Base-by-base conservation (phyloP, 345 rosid species). In the Diplotaxis tenuifolia region DNA sequence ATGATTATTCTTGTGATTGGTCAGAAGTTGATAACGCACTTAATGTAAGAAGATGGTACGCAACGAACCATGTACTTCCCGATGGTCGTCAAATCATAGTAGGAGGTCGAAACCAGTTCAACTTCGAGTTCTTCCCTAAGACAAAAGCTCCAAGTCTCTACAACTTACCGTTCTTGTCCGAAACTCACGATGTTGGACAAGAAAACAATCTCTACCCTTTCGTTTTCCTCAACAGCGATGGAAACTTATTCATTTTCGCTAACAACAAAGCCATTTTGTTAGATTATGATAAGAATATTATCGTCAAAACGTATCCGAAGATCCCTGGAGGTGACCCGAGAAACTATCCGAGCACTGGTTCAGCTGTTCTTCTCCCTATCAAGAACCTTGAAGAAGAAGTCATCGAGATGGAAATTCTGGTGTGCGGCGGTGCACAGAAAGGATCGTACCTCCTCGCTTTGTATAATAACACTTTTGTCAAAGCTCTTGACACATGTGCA, bases 191-290 rank as follows among this genome's bases (percentile, higher is more conserved):
- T 20, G 55, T 3, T 0, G 16, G 21, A 2, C 52, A 67, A 11
- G 97, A 91, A 75, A 93, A 93, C 78, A 93, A 93, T 61, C 84
- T 90, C 8, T 93, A 93, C 84, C 98, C 98, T 3, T 83, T 71
- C 63, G 96, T 86, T n/a, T 84, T 84, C 70, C 88, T 89, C n/a
- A 86, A 85, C 57, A 80, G 73, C 1, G 98, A 91, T 8, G 96
- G 97, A 2, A 82, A 85, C 74, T 23, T 93, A 3, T 93, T 93
- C 54, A 77, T 93, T 34, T 93, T 89, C 62, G 89, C 96, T 0
- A 93, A 93, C 62, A 91, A 91, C 73, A 85, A 81, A 65, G 89
- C 97, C 0, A 84, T 93, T 29, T 57, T 89, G 64, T 76, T 86
- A 42, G 79, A 91, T 61, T 89, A 85, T n/a, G 31, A 67, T 2